These are phyloP conservation scores for Centrapalus pauciflorus DNA, from an alignment of 129 eudicot species.

Conservation along the genomic window DNA sequence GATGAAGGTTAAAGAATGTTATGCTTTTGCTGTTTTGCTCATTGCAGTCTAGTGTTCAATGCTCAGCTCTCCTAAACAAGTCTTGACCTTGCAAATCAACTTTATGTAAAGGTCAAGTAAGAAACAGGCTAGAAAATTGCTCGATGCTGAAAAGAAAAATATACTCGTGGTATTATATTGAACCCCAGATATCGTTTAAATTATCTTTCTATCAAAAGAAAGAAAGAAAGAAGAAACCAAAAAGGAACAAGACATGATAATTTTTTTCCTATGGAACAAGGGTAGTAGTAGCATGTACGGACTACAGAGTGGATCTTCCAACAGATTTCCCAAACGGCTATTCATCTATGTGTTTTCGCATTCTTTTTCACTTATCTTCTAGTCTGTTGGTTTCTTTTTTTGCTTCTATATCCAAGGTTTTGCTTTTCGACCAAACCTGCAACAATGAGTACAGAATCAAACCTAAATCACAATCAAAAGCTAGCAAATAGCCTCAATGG, in stretches of 20 bases:
- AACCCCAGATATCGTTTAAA: slow-evolving; percentile 30
- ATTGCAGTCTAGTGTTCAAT: too few species aligned
- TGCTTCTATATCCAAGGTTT: slow-evolving; percentile 27
- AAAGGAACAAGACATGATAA: slow-evolving; percentile 20
- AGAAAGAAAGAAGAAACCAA: slow-evolving; percentile 9
- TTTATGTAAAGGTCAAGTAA: too few species aligned
- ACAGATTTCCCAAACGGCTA: slow-evolving; percentile 21
- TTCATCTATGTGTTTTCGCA: slow-evolving; percentile 47
- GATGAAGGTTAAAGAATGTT: too few species aligned
- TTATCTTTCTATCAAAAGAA: slow-evolving; percentile 33
- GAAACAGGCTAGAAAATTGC: too few species aligned
- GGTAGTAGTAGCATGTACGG: slow-evolving; percentile 37
- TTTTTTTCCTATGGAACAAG: slow-evolving; percentile 30
- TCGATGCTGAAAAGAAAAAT: not conserved
- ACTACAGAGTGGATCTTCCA: slow-evolving; percentile 48
- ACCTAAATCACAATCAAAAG: not conserved
- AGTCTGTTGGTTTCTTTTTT: too few species aligned
- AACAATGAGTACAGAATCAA: not conserved
- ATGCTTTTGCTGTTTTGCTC: too few species aligned
- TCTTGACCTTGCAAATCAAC: too few species aligned
- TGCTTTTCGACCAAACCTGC: slow-evolving; percentile 37
- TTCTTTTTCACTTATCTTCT: slow-evolving; percentile 6
- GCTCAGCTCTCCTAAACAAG: too few species aligned
- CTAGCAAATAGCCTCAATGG: too few species aligned
- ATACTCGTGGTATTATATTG: slow-evolving; percentile 14